Evolutionary conservation across 2,329 filamentous ascomycete genomes (phyloP), one percentile per base, ranked within the genome.

Genomic region (Periconia sp.): DNA sequence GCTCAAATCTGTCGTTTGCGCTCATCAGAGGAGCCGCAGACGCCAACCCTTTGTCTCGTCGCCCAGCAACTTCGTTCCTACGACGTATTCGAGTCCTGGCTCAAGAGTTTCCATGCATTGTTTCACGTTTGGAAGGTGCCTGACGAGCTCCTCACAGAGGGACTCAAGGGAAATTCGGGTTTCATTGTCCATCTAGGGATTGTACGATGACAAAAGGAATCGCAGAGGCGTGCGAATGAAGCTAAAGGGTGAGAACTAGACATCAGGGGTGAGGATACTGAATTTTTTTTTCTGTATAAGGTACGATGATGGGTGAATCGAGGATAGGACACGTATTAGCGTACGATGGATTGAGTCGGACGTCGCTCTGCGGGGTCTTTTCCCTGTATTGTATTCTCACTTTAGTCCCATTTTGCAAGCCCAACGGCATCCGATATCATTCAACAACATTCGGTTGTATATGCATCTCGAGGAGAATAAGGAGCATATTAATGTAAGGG

Each of bases 21-120:
- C n/a, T 46, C 51, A 7, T 33, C 45, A n/a, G 27, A 46, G 9
- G 33, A 53, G 1, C 33, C 48, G 1, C 52, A 59, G 11, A 64
- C 53, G 45, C 82, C 88, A 2, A 88, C 90, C 6, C 61, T 96
- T 0, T 92, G 90, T 67, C 75, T 97, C 6, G 82, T 97, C 47
- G 93, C 90, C 20, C 93, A 97, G 77, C 93, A 97, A 74, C 82
- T 97, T 46, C 85, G 94, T 30, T 87, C 91, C 27, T 84, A 90
- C 2, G 88, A 92, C 33, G 90, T 97, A 6, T 94, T 97, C 63
- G 87, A 93, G 63, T 77, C 80, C 14, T 97, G 92, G 91, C 75
- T 96, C 46, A 79, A 78, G 56, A 82, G 83, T 49, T 92, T 96
- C 59, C 74, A 83, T 55, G 70, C 70, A 31, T 69, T 73, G 9